A percentile compares a stretch with the other conserved stretches of the same genome.
These are phyloP conservation scores for Paecilomyces variotii DNA, from an alignment of 2,329 filamentous ascomycete species.

Conservation along the genomic window DNA sequence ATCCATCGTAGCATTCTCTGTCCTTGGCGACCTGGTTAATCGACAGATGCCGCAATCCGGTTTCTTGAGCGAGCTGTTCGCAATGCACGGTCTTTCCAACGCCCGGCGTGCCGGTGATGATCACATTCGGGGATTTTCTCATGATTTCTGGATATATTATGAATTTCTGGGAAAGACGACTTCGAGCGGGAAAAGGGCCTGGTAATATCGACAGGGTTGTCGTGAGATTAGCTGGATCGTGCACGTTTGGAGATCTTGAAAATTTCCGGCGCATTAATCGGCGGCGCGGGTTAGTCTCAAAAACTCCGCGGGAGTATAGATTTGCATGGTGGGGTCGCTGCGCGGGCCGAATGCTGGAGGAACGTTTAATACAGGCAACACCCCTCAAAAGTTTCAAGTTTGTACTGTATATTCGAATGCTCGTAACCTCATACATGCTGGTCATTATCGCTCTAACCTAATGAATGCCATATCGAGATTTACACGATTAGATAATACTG, in stretches of 20 bases:
- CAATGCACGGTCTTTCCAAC: slow-evolving; percentile 94
- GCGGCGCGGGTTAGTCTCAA: not conserved
- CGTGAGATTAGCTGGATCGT: not conserved
- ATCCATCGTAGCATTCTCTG: slow-evolving; percentile 76
- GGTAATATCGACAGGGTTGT: not conserved
- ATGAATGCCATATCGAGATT: not conserved
- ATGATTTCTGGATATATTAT: slow-evolving; percentile 13
- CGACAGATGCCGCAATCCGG: slow-evolving; percentile 71
- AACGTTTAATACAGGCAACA: not conserved
- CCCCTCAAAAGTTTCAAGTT: not conserved
- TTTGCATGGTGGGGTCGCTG: not conserved
- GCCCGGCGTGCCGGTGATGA: slow-evolving; percentile 90
- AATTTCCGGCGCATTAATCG: not conserved
- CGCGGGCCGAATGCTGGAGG: not conserved
- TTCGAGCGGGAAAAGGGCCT: not conserved
- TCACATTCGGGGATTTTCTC: slow-evolving; percentile 65
- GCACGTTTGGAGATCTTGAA: not conserved
- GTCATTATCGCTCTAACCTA: not conserved
- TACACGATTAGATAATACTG: not conserved
- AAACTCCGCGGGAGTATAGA: not conserved
- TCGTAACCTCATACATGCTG: not conserved
- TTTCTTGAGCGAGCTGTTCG: slow-evolving; percentile 67
- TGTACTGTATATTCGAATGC: not conserved
- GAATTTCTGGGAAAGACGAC: not conserved
- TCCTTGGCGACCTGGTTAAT: slow-evolving; percentile 92